phyloP scores from a whole-genome alignment of 208 protist species.

The Leishmania braziliensis region DNA sequence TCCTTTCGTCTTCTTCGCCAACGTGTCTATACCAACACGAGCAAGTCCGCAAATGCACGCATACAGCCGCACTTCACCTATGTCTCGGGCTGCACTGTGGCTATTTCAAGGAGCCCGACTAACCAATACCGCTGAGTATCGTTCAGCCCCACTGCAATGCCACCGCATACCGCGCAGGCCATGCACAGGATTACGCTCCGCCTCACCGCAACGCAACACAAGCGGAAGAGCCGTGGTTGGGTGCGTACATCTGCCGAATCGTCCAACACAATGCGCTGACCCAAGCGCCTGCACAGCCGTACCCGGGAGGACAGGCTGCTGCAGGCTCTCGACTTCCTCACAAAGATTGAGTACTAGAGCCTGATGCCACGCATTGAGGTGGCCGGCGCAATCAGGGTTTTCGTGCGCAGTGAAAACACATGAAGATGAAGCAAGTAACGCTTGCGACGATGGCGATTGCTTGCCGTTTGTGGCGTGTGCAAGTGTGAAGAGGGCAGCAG shows the following conservation, averaged over 20 bases:
- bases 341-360: background rate
- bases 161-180: background rate
- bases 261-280: background rate
- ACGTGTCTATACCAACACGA: background rate
- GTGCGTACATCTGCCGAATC: background rate
- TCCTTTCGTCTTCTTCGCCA: background rate
- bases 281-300: background rate
- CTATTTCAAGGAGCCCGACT: background rate
- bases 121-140: background rate
- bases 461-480: background rate
- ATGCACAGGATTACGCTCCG: background rate
- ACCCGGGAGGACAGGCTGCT: background rate
- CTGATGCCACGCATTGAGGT: background rate
- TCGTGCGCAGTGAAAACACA: background rate
- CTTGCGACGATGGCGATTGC: background rate
- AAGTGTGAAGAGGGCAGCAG: background rate
- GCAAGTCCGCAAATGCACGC: background rate
- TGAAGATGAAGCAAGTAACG: background rate
- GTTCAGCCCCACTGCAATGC: background rate
- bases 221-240: background rate
- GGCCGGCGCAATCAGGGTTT: background rate
- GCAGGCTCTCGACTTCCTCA: background rate
- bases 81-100: background rate
- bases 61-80: background rate
- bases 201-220: background rate